phyloP scores from a whole-genome alignment of 441 rosid species.

The Gossypium laxum region DNA sequence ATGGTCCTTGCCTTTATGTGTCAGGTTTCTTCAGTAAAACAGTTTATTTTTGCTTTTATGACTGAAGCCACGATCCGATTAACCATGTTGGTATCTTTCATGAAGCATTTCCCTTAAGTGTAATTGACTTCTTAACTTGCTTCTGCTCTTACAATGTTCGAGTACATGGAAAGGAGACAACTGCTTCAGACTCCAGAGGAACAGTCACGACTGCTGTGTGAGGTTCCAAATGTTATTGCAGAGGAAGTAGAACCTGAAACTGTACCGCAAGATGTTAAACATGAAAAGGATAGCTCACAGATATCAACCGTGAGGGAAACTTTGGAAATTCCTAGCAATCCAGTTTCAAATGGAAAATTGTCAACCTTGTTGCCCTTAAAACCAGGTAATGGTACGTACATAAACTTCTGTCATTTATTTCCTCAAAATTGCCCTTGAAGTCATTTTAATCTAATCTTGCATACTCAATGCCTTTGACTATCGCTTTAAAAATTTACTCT shows the following conservation, averaged over 20 bases:
- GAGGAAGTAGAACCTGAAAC: slow-evolving; percentile 45
- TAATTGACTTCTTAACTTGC: slow-evolving; percentile 45
- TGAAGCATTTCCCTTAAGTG: background rate
- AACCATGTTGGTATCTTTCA: background rate
- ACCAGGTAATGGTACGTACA: slow-evolving; percentile 20
- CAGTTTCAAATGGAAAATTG: slow-evolving; percentile 21
- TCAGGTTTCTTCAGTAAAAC: background rate
- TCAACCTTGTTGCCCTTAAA: slow-evolving; percentile 22
- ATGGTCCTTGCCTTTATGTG: background rate
- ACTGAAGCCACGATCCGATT: background rate
- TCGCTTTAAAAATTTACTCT: background rate
- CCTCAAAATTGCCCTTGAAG: slow-evolving; percentile 1
- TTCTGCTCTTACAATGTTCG: slow-evolving; percentile 41
- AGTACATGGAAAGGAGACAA: slow-evolving; percentile 64
- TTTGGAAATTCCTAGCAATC: slow-evolving; percentile 23
- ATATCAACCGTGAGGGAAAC: slow-evolving; percentile 21
- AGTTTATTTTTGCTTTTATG: background rate
- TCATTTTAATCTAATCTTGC: background rate
- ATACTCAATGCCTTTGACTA: background rate
- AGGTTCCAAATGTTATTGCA: slow-evolving; percentile 57
- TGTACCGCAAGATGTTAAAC: slow-evolving; percentile 20
- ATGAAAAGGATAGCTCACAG: slow-evolving; percentile 27
- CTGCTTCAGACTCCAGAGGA: slow-evolving; percentile 59
- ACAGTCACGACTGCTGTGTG: slow-evolving; percentile 43
- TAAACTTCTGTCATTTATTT: slow-evolving; percentile 22